Evolutionary conservation across 495 filamentous ascomycete genomes (phyloP), one percentile per base, ranked within the genome.

Genomic region (Tirmania nivea): DNA sequence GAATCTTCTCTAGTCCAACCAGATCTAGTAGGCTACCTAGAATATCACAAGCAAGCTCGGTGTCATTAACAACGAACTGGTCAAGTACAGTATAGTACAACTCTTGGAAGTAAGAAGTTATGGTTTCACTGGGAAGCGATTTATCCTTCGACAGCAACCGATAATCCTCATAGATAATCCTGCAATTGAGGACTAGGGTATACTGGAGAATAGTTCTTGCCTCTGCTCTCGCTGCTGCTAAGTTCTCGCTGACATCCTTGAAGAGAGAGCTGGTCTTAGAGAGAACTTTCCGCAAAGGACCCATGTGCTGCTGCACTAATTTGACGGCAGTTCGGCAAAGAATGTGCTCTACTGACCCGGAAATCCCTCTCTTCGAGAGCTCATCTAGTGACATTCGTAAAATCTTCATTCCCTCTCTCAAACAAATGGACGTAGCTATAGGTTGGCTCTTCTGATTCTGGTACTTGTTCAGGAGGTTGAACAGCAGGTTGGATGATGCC

Each of bases 341-440:
- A 1, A 45, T 45, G 39, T 45, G 39, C 14, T 45, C 39, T 4
- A 45, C 39, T 19, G 39, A 45, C 1, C 39, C 39, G 3, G 14
- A 14, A 14, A 45, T 45, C 0, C 39, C 39, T 14, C 9, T 19
- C 9, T 45, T 45, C 8, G 39, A 45, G 14, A 45, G 17, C 5
- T 45, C 62, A 20, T 49, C 55, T 47, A 64, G n/a, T 4, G 61
- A 59, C 25, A 52, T 54, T 35, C 57, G 60, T 37, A 64, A 37
- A 48, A 64, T 52, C 9, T 57, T 64, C 62, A 64, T 64, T n/a
- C 61, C 61, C 34, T 64, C 62, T 34, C 63, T 59, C 35, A 58
- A 49, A 49, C 62, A 64, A 11, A 64, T 53, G 16, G 61, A 61
- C 36, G 55, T 55, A 36, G 61, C 62, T 20, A 64, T 49, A 35